phyloP scores from a whole-genome alignment of 805 yeast genomes.

The Lipomyces anomalus region DNA sequence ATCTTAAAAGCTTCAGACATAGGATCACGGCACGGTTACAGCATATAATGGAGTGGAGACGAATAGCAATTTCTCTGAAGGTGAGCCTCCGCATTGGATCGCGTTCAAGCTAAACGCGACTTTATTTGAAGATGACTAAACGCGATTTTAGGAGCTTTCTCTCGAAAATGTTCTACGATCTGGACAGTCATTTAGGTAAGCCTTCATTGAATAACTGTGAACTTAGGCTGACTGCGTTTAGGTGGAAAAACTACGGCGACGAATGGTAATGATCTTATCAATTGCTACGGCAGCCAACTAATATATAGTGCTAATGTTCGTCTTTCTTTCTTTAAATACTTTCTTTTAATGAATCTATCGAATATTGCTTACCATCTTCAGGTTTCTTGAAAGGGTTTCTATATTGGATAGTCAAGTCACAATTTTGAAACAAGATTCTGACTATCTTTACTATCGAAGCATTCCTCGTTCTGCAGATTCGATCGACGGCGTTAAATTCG shows the following conservation, averaged over 20 bases:
- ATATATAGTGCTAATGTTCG: not conserved
- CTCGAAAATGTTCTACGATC: constrained; percentile 65
- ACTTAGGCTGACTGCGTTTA: constrained; percentile 5
- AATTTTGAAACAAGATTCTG: constrained; percentile 55
- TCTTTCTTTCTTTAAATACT: not conserved
- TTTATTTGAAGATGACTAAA: too few relatives aligned
- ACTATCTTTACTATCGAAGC: constrained; percentile 47
- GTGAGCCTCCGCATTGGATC: too few relatives aligned
- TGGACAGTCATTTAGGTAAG: constrained; percentile 68
- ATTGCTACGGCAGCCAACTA: too few relatives aligned
- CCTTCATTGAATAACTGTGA: constrained; percentile 2
- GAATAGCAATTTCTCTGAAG: too few relatives aligned
- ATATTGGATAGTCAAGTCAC: constrained; percentile 55
- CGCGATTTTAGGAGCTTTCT: constrained; percentile 45
- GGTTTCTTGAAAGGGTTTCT: constrained; percentile 41
- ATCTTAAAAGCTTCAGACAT: too few relatives aligned
- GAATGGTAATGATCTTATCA: constrained; percentile 46
- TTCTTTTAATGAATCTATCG: not conserved
- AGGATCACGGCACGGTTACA: too few relatives aligned
- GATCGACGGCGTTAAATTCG: constrained; percentile 4
- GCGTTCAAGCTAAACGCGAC: too few relatives aligned
- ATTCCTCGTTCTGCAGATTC: constrained; percentile 11
- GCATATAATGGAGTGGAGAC: too few relatives aligned
- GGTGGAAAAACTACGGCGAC: constrained; percentile 62
- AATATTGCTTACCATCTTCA: not conserved